Evolutionary conservation across 345 rosid genomes (phyloP), one percentile per base, ranked within the genome.

Genomic region (Lumnitzera racemosa): DNA sequence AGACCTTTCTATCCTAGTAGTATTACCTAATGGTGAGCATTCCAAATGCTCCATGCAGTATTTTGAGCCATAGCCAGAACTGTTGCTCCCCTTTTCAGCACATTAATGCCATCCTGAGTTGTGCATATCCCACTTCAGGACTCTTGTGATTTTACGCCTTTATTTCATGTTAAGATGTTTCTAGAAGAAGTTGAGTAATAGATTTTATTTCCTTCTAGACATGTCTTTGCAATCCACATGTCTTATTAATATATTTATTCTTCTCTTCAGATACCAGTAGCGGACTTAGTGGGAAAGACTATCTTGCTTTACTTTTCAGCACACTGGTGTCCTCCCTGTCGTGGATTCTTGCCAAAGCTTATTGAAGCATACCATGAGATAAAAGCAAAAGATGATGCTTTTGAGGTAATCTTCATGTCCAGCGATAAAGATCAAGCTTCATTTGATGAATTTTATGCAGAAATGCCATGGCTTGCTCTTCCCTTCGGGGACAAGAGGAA

Each of bases 241-340:
- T 27, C 31, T 27, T 27, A 27, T 27, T 27, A 27, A 27, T 27
- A 27, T 27, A 5, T 27, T 27, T 27, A 5, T 27, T 27, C 31
- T 27, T 27, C 31, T 27, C 31, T 60, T 56, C 79, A 75, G 83
- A 55, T 80, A 63, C 75, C 58, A 3, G 81, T 74, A 41, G 66
- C 75, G 12, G 73, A 68, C 53, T 65, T 76, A 17, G 67, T 72
- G 12, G 81, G 84, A 51, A 80, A 80, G 71, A 71, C 53, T 43
- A 53, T 76, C 12, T 81, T 80, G 41, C 72, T 80, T 14, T 80
- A 71, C 67, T 80, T 80, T 78, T 80, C 84, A 24, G 76, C 81
- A 48, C 72, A 71, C 48, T 72, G 72, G 68, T 80, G 83, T 58
- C 75, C 75, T 36, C 81, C 79, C 13, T 80, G 84, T 47, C 76